Base-by-base conservation (phyloP, 1,284 basidiomycete species). In the Abortiporus biennis region DNA sequence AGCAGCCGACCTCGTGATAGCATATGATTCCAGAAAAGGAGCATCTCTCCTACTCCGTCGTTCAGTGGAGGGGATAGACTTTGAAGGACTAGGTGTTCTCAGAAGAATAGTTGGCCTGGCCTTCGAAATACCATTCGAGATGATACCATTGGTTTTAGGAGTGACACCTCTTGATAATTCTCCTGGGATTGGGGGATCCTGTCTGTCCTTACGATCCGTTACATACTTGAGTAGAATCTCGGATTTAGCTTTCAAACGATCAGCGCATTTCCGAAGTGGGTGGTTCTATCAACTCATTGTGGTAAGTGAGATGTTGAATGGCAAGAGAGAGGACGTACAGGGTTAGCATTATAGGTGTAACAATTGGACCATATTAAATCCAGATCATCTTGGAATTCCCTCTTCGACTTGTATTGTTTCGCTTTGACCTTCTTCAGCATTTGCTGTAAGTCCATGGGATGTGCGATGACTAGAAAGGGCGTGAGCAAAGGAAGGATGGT, bases 281-380 rank as follows among this genome's bases (percentile, higher is more conserved):
- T 96, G 93, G 47, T 79, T 64, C 74, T 75, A 57, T 2, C 6
- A 21, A 29, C 27, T 29, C 27, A 9, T 36, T 25, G 4, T 47
- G 30, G 27, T 27, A 29, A 33, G 11, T 24, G 24, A 13, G 19
- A 22, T 19, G 15, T n/a, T 37, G 6, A 39, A 29, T 20, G 25
- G 27, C 20, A 25, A 31, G 33, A n/a, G n/a, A n/a, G n/a, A n/a
- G n/a, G n/a, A 46, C 41, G 32, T 38, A 92, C 93, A 64, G 92
- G 87, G 13, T 83, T 78, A 19, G 86, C 84, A 61, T 99, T 99
- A 65, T 98, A 99, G 9, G 76, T 78, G 52, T 88, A 76, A 62
- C 95, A 98, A 56, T 99, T 99, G 42, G 84, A 80, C 95, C 95
- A 99, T 53, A 99, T 98, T 47, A 96, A 76, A 53, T 95, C 89